Evolutionary conservation across 2,329 filamentous ascomycete species (phyloP).

Genomic region (Hypoxylon sp.): DNA sequence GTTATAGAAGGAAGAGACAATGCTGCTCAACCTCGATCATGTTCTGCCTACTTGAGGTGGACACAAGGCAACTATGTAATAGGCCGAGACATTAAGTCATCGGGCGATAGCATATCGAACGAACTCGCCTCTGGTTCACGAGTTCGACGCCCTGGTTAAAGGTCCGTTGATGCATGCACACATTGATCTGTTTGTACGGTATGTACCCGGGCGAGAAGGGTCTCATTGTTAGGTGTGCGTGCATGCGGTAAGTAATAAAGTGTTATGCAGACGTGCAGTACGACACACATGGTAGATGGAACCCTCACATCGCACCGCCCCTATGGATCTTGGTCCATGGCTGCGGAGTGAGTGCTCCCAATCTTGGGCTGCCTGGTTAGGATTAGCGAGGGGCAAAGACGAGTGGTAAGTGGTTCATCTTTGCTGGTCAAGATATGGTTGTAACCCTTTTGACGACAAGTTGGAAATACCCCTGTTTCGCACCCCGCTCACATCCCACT

Average conservation of each 20-base stretch:
- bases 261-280: slow-evolving; percentile 37
- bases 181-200: slow-evolving; percentile 23
- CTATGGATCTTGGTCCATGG: slow-evolving; percentile 29
- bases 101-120: slow-evolving; percentile 33
- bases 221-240: slow-evolving; percentile 33
- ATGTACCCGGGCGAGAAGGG: slow-evolving; percentile 41
- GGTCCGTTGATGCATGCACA: slow-evolving; percentile 16
- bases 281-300: slow-evolving; percentile 28
- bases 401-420: slow-evolving; percentile 28
- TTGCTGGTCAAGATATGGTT: slow-evolving; percentile 34
- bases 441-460: slow-evolving; percentile 34
- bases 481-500: slow-evolving; percentile 21
- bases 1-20: slow-evolving; percentile 19
- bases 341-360: slow-evolving; percentile 30
- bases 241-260: slow-evolving; percentile 20
- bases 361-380: slow-evolving; percentile 22
- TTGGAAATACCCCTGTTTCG: slow-evolving; percentile 31
- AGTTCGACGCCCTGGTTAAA: slow-evolving; percentile 30
- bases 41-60: slow-evolving; percentile 14
- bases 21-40: slow-evolving; percentile 35
- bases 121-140: slow-evolving; percentile 19
- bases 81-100: slow-evolving; percentile 6
- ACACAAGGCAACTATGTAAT: slow-evolving; percentile 15
- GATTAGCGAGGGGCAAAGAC: slow-evolving; percentile 40
- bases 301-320: not conserved